These are phyloP conservation scores for Wickerhamiella lipophila DNA, from an alignment of 805 yeast species.

Conservation along the genomic window DNA sequence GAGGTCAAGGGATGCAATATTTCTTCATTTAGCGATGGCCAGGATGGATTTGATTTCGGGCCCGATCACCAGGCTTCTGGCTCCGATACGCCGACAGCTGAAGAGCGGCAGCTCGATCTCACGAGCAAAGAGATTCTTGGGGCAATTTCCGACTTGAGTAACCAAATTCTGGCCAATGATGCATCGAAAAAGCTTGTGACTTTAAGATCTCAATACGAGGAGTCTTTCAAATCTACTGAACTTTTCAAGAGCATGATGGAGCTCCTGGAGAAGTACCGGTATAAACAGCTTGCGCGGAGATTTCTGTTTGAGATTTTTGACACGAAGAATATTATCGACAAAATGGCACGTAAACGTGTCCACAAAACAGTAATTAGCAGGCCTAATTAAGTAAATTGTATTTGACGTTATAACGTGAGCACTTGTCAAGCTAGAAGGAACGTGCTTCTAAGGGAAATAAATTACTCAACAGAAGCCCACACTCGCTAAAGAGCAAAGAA, in stretches of 20 bases:
- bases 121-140: conserved; percentile 16
- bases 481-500: too few species aligned
- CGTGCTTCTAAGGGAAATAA: too few species aligned
- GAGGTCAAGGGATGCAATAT: background rate
- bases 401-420: too few species aligned
- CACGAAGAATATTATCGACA: conserved; percentile 21
- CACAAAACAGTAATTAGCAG: conserved; percentile 5
- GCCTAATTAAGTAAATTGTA: conserved; percentile 4
- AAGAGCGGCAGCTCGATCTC: background rate
- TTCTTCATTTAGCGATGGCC: conserved; percentile 16
- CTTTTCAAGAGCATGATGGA: conserved; percentile 42
- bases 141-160: conserved; percentile 42
- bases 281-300: conserved; percentile 48
- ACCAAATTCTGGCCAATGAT: conserved; percentile 39
- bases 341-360: conserved; percentile 21
- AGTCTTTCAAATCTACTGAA: conserved; percentile 42
- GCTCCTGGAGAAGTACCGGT: conserved; percentile 44
- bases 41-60: conserved; percentile 19
- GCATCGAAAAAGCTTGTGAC: conserved; percentile 47
- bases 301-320: conserved; percentile 55
- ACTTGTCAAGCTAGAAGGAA: too few species aligned
- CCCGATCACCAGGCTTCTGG: background rate
- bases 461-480: too few species aligned
- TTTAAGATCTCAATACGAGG: conserved; percentile 39
- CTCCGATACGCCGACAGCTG: background rate